Base-by-base conservation (phyloP, 345 rosid species). In the Lepidium sativum region DNA sequence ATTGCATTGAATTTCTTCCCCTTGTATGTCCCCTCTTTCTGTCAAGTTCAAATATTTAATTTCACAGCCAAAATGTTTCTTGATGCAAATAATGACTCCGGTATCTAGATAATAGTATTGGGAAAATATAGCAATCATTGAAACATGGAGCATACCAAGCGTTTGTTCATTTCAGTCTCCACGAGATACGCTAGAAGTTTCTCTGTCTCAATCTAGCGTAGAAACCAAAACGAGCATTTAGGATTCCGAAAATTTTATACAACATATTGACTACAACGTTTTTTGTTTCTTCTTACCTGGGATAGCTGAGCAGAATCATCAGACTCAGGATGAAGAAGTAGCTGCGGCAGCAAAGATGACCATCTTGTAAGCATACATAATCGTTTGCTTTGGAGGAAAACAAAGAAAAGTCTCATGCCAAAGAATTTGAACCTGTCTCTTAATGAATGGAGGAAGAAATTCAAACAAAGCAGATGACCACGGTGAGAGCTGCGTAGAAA, bases 231-330 rank as follows among this genome's bases (percentile, higher is more conserved):
- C 18, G 56, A 35, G 54, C 41, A 74, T 70, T 54, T 44, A 48
- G 43, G 48, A 71, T 75, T 48, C 9, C 12, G 40, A 70, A 39
- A 1, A 55, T n/a, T n/a, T 65, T 31, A 6, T 6, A 45, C 20
- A 38, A 57, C 44, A 54, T 48, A 12, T 27, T 47, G 2, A 17
- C 59, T 55, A 23, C 10, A 8, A 23, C 12, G 18, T 17, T 15
- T 53, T 54, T 0, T 31, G 12, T 16, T 14, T 39, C 18, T 37
- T 65, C 33, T 68, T 77, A 94, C 99, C 92, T 94, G 99, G 67
- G 99, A 94, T 70, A 94, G 65, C 81, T 91, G 99, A n/a, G 99
- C 99, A 68, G 99, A 91, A 79, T 94, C 97, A 80, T 94, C 99
- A 63, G 99, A 94, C 75, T 91, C 99, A 8, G 97, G 96, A 57